phyloP scores from a whole-genome alignment of 75 land plant species.

The Selaginella tamariscina region DNA sequence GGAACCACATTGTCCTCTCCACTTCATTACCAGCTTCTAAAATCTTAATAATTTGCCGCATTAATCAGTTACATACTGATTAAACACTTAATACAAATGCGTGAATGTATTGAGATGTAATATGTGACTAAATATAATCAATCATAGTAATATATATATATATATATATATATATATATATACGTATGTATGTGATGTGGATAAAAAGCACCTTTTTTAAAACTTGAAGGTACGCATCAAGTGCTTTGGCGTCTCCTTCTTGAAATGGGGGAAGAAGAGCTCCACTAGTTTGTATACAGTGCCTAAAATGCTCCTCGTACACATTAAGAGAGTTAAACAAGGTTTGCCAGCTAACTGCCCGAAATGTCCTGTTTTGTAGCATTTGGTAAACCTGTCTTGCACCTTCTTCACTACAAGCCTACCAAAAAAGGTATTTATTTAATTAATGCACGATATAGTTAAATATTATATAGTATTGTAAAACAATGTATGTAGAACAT shows the following conservation, averaged over 20 bases:
- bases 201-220: conserved; percentile 50
- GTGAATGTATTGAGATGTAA: background rate
- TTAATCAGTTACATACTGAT: background rate
- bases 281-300: conserved; percentile 59
- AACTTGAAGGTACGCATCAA: conserved; percentile 84
- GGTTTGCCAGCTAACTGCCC: conserved; percentile 79
- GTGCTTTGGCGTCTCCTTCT: conserved; percentile 91
- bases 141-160: too few relatives aligned
- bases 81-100: conserved; percentile 6
- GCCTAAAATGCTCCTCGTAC: conserved; percentile 77
- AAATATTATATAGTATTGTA: too few relatives aligned
- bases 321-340: conserved; percentile 77
- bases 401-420: conserved; percentile 87
- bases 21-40: conserved; percentile 69
- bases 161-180: background rate
- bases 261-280: conserved; percentile 62
- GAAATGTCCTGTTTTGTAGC: conserved; percentile 70
- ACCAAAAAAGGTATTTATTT: too few relatives aligned
- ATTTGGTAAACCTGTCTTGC: conserved; percentile 77
- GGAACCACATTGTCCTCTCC: conserved; percentile 83
- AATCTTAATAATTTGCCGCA: conserved; percentile 38
- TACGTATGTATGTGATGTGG: background rate
- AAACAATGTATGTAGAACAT: too few relatives aligned
- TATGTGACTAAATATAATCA: too few relatives aligned
- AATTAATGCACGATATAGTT: too few relatives aligned